phyloP scores from a whole-genome alignment of 1,284 basidiomycete genomes.

The Ganoderma boninense region DNA sequence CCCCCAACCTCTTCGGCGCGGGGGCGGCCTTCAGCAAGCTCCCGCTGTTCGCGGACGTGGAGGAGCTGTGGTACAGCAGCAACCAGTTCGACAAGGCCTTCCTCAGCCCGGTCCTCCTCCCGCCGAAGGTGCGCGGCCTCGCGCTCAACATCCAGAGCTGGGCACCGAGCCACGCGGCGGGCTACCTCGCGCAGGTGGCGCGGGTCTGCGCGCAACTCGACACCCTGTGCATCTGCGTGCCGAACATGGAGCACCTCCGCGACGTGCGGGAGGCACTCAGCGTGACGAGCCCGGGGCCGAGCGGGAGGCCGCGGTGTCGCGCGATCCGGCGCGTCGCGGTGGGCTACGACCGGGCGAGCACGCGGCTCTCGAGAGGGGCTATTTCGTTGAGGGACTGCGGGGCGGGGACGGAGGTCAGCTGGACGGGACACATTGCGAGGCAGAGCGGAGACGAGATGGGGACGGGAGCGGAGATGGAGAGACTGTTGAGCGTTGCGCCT shows the following conservation, averaged over 20 bases:
- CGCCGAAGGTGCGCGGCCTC: conserved; percentile 1
- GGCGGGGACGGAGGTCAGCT: background rate
- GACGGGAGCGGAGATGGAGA: background rate
- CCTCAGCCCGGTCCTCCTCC: background rate
- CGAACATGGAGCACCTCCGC: background rate
- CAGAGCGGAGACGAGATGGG: background rate
- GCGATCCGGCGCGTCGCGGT: background rate
- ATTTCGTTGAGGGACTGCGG: background rate
- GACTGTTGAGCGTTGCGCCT: background rate
- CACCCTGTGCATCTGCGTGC: conserved; percentile 4
- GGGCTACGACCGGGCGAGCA: background rate
- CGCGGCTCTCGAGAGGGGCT: background rate
- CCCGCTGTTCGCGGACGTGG: background rate
- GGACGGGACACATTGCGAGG: background rate
- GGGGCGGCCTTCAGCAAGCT: background rate
- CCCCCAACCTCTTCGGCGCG: background rate
- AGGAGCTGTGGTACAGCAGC: background rate
- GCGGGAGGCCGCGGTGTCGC: background rate
- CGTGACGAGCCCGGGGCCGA: background rate
- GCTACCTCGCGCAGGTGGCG: background rate
- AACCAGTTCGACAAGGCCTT: background rate
- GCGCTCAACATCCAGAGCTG: background rate
- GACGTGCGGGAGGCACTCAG: background rate
- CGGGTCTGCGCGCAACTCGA: background rate
- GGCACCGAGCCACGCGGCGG: background rate